Base-by-base conservation (phyloP, 108 stramenopile genomes). In the Pseudonitzschia multiseries region DNA sequence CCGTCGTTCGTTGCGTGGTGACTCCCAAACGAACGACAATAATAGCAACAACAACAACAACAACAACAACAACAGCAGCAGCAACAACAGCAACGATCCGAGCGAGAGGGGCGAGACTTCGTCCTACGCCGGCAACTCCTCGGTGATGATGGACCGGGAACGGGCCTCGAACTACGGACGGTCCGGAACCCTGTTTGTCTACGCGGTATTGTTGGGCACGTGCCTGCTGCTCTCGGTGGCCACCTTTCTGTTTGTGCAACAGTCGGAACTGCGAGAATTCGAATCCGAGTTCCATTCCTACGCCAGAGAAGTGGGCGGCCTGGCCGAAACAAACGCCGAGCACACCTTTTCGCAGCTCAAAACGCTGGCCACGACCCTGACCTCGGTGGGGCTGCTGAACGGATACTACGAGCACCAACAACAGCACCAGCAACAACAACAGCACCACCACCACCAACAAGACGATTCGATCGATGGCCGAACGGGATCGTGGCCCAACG, bases 321-420 rank as follows among this genome's bases (percentile, higher is more conserved):
- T 69, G 24, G 75, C 75, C 22, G 59, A 76, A 69, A 76, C 67
- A 27, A 76, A 76, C 48, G 75, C 75, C 28, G 60, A 60, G 1
- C 68, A 62, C 48, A 63, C 57, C 4, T 69, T 76, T 50, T 68
- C 67, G 8, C 75, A 76, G 27, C 27, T 76, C 24, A 59, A 53
- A n/a, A 69, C 18, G 14, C 31, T 76, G 27, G 75, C 75, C 24
- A 76, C 75, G 26, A 41, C 75, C 0, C 57, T 76, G 40, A 76
- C 75, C 27, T 69, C 75, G 41, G 17, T 20, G 42, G 74, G 26
- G 22, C 14, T 74, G 20, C n/a, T 62, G 0, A 18, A 62, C 0
- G 9, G 59, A 17, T 10, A 13, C 1, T 18, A 26, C 18, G 9
- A 10, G 17, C n/a, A 31, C 10, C 17, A 2, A 9, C 36, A 62